A percentile compares a stretch with the other conserved stretches of the same genome.
These are phyloP conservation scores for Beauveria australis DNA, from an alignment of 2,329 filamentous ascomycete genomes.

Conservation along the genomic window DNA sequence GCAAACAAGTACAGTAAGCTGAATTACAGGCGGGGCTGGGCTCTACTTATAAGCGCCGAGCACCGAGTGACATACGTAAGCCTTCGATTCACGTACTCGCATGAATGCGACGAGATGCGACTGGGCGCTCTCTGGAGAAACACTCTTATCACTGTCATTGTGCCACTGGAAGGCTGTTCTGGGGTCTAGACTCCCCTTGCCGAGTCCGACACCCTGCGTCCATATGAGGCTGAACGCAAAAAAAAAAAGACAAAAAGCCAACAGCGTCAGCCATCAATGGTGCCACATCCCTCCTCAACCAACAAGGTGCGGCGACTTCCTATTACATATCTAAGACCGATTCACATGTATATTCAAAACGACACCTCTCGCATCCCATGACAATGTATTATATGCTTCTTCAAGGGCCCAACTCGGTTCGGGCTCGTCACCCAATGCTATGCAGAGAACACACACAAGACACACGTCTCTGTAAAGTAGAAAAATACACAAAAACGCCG, in stretches of 20 bases:
- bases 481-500: neutral
- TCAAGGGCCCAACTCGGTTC: neutral
- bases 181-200: no score
- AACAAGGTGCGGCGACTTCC: neutral
- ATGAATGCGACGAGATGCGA: neutral
- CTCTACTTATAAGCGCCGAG: neutral
- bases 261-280: neutral
- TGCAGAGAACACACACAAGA: neutral
- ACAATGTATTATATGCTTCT: conserved; percentile 6
- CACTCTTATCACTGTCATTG: neutral
- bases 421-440: conserved; percentile 7
- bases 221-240: no score
- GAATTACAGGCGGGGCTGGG: neutral
- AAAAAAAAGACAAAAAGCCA: no score
- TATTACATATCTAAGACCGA: no score
- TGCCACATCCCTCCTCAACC: neutral
- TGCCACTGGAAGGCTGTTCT: neutral
- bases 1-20: neutral
- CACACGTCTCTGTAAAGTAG: neutral
- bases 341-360: neutral
- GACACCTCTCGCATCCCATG: neutral
- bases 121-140: neutral
- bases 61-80: neutral
- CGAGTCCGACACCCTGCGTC: neutral
- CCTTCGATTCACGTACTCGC: neutral